Percentiles rank a stretch among this genome's conserved stretches.
phyloP scores from a whole-genome alignment of 306 rosid genomes.

The Vigna trinervia region DNA sequence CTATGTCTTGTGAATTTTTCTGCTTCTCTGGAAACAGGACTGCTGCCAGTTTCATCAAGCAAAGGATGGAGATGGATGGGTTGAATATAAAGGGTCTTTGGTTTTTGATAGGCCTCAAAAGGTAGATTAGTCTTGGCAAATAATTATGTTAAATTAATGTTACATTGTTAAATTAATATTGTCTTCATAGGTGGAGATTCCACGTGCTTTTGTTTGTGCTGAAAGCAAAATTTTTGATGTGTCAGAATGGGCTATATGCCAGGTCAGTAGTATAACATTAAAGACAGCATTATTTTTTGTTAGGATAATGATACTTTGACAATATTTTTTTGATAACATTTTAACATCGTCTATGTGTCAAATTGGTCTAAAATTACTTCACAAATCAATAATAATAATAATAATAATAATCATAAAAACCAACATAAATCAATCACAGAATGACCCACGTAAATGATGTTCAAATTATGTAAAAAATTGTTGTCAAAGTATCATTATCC shows the following conservation, averaged over 20 bases:
- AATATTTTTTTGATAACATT: no score
- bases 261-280: constrained; percentile 61
- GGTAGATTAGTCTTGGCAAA: constrained; percentile 49
- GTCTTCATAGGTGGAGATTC: constrained; percentile 81
- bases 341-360: no score
- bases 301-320: no score
- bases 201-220: constrained; percentile 97
- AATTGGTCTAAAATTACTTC: no score
- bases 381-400: no score
- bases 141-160: constrained; percentile 13
- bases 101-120: constrained; percentile 83
- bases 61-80: constrained; percentile 99
- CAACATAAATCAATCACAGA: no score
- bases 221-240: constrained; percentile 98
- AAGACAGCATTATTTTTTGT: no score
- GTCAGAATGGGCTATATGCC: constrained; percentile 99
- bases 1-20: constrained; percentile 30
- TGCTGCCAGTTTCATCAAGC: constrained; percentile 99
- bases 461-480: no score
- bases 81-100: constrained; percentile 92
- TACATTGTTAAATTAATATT: constrained; percentile 31
- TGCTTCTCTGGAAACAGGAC: constrained; percentile 65
- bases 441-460: no score
- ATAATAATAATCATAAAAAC: no score
- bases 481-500: no score